Percentiles rank a stretch among this genome's conserved stretches.
Conservation (phyloP, 192 early-diverging fungal species). For the Helicostylum pulchrum region DNA sequence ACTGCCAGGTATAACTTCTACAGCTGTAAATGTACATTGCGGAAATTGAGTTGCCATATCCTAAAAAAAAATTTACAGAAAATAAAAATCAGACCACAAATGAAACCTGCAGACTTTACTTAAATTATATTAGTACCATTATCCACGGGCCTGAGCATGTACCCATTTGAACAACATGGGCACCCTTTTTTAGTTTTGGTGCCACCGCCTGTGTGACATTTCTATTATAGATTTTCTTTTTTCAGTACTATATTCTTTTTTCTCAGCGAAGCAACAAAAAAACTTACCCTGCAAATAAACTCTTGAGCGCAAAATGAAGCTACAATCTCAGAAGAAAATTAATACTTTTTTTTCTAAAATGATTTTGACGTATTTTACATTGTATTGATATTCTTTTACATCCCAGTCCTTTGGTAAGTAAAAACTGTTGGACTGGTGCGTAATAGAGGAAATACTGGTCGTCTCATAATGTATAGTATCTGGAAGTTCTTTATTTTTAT, state of each 20-base stretch:
- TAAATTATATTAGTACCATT: constrained; percentile 14
- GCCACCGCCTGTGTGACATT: constrained; percentile 5
- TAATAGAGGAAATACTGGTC: not conserved
- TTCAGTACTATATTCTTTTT: not conserved
- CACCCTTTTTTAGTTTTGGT: constrained; percentile 13
- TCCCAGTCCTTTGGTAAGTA: constrained; percentile 23
- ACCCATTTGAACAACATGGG: constrained; percentile 13
- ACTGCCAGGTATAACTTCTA: not conserved
- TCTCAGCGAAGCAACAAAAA: not conserved
- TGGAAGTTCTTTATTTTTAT: not conserved
- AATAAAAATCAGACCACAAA: not conserved
- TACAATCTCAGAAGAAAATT: constrained; percentile 3
- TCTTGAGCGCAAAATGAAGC: constrained; percentile 22
- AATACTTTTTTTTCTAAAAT: too few species aligned
- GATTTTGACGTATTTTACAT: constrained; percentile 15
- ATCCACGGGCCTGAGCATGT: constrained; percentile 15
- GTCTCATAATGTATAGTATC: not conserved
- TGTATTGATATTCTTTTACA: not conserved
- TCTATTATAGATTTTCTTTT: constrained; percentile 1
- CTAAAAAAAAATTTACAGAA: constrained; percentile 1
- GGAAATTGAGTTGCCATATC: constrained; percentile 20
- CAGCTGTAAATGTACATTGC: constrained; percentile 5
- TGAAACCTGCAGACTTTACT: not conserved
- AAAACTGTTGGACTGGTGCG: constrained; percentile 14
- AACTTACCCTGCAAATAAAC: constrained; percentile 10